Conservation (phyloP, 1,284 basidiomycete genomes). For the Sutorius eximius region DNA sequence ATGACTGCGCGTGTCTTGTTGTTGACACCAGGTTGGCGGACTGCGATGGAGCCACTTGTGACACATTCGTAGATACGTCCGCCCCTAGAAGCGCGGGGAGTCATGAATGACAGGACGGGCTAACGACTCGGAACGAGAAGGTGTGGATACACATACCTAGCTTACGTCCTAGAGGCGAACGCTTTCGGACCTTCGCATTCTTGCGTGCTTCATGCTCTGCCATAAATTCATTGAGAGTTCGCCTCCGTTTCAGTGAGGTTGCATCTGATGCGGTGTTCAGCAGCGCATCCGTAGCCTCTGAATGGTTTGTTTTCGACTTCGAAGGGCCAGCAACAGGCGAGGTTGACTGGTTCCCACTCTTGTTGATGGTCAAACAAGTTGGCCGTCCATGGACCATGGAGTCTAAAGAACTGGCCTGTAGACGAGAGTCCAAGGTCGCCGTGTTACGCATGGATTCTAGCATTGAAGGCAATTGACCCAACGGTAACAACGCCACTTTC, state of each 20-base stretch:
- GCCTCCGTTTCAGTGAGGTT: conserved; percentile 45
- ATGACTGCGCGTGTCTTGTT: conserved; percentile 16
- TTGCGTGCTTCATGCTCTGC: conserved; percentile 49
- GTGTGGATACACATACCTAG: conserved; percentile 9
- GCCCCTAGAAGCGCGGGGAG: background rate
- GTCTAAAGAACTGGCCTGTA: background rate
- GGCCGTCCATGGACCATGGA: background rate
- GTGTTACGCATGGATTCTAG: conserved; percentile 19
- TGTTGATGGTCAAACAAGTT: background rate
- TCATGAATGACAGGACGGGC: background rate
- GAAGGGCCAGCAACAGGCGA: background rate
- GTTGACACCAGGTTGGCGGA: background rate
- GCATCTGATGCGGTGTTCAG: background rate
- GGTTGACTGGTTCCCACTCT: background rate
- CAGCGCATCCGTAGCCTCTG: background rate
- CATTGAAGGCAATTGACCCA: conserved; percentile 27
- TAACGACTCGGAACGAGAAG: background rate
- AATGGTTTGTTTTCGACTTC: background rate
- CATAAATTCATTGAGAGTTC: conserved; percentile 63
- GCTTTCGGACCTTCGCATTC: conserved; percentile 31
- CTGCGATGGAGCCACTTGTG: background rate
- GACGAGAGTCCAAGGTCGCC: background rate
- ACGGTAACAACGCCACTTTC: conserved; percentile 3
- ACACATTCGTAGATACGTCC: background rate
- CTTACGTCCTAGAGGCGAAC: conserved; percentile 8